These are phyloP conservation scores for Podaxis sp. DNA, from an alignment of 768 basidiomycete species.

Conservation along the genomic window DNA sequence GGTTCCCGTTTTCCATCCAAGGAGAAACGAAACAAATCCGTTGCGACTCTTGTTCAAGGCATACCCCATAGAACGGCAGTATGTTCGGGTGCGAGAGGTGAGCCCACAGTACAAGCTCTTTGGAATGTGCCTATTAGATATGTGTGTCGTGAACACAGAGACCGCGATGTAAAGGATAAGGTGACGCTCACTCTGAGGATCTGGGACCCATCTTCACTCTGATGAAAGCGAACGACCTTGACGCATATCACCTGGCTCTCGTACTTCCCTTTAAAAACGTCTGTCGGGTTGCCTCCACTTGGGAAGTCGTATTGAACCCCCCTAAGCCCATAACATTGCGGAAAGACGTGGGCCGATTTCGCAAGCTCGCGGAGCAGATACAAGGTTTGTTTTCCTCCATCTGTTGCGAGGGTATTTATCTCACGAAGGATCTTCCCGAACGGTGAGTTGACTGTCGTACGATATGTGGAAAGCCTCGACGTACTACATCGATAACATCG, in stretches of 20 bases:
- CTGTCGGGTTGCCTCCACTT: neutral
- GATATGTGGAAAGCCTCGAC: no score
- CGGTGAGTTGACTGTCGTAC: no score
- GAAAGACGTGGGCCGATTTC: neutral
- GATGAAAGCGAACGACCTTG: neutral
- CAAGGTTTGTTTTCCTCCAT: neutral
- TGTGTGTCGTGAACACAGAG: no score
- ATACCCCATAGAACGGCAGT: conserved; percentile 32
- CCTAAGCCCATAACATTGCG: neutral
- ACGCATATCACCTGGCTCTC: neutral
- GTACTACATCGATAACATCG: no score
- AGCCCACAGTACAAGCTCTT: conserved; percentile 33
- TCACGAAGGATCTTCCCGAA: neutral
- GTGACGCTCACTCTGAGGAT: no score
- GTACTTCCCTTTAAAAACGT: neutral
- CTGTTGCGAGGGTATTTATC: neutral
- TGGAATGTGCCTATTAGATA: neutral
- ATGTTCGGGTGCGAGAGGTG: conserved; percentile 32
- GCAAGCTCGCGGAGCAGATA: neutral
- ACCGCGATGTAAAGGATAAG: no score
- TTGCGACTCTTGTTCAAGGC: conserved; percentile 5
- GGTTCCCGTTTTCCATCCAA: conserved; percentile 21
- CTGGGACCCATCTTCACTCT: no score
- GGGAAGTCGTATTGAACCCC: neutral
- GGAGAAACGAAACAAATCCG: conserved; percentile 19